Base-by-base conservation (phyloP, 495 filamentous ascomycete species). In the Cercophora scortea region DNA sequence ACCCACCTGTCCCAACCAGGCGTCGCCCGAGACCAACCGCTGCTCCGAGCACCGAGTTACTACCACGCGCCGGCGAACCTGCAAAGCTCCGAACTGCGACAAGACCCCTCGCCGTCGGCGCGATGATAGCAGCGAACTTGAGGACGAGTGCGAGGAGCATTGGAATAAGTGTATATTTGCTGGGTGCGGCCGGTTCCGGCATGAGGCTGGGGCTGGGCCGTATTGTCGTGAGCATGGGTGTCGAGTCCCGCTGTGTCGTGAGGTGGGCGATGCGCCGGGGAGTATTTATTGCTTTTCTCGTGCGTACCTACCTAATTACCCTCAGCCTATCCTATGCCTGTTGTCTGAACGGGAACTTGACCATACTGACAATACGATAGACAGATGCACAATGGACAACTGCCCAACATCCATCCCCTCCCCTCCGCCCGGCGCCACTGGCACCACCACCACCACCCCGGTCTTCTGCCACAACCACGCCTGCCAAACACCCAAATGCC, bases 221-320 rank as follows among this genome's bases (percentile, higher is more conserved):
- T 57, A 45, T 46, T 57, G 55, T n/a, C 34, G 15, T 42, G 45
- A 53, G 8, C 55, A 57, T 36, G 40, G 32, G 12, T 57, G 55
- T 39, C 13, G 35, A 1, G 12, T 53, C 13, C n/a, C 15, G n/a
- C 34, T 35, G 15, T 57, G 55, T 33, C 25, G 12, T 18, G 34
- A 36, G 36, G 50, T 53, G 39, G 12, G 42, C 0, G 34, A 50
- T 9, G 13, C 17, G 18, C 17, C 25, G 25, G 17, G 17, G 10
- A 25, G 43, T 45, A 19, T 45, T 9, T 45, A 32, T 10, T 45
- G 43, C 11, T 17, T 12, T 16, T 9, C 16, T 4, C 42, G 42
- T 44, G 12, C 9, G 42, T 44, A 19, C 9, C n/a, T n/a, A n/a
- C n/a, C n/a, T n/a, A n/a, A n/a, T n/a, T n/a, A n/a, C n/a, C n/a